Conservation (phyloP, 148 eudicot genomes). For the Rheum nobile region DNA sequence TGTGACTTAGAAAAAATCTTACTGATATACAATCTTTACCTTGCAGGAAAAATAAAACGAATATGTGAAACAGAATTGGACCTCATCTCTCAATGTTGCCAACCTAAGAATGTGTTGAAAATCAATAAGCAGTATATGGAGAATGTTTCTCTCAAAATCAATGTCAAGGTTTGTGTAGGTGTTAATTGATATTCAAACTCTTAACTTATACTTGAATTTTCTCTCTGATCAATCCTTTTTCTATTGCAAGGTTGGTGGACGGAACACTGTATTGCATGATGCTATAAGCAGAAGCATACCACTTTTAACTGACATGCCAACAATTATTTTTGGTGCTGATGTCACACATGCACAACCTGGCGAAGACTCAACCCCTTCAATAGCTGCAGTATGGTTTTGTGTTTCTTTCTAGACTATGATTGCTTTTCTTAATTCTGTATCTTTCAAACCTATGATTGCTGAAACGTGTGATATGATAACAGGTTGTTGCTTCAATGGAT, state of each 20-base stretch:
- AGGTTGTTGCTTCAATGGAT: slow-evolving; percentile 94
- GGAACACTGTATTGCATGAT: slow-evolving; percentile 36
- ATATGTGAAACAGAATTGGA: slow-evolving; percentile 85
- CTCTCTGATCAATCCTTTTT: not conserved
- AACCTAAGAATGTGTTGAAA: slow-evolving; percentile 34
- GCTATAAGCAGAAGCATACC: slow-evolving; percentile 34
- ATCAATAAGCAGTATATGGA: slow-evolving; percentile 60
- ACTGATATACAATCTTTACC: not conserved
- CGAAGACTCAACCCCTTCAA: slow-evolving; percentile 76
- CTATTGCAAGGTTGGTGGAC: slow-evolving; percentile 56
- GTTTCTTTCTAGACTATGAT: not conserved
- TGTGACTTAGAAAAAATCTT: not conserved
- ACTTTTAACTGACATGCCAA: slow-evolving; percentile 35
- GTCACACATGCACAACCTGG: slow-evolving; percentile 86
- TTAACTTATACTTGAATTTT: not conserved
- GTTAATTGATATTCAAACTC: not conserved
- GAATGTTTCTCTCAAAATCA: slow-evolving; percentile 67
- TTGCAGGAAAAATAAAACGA: slow-evolving; percentile 56
- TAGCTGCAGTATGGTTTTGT: slow-evolving; percentile 57
- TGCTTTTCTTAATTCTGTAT: not conserved
- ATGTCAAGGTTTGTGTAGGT: slow-evolving; percentile 59
- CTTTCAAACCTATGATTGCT: not conserved
- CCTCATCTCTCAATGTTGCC: slow-evolving; percentile 76
- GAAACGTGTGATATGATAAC: not conserved
- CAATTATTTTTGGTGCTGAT: slow-evolving; percentile 87